Conservation (phyloP, 495 filamentous ascomycete genomes). For the Cudoniella acicularis region DNA sequence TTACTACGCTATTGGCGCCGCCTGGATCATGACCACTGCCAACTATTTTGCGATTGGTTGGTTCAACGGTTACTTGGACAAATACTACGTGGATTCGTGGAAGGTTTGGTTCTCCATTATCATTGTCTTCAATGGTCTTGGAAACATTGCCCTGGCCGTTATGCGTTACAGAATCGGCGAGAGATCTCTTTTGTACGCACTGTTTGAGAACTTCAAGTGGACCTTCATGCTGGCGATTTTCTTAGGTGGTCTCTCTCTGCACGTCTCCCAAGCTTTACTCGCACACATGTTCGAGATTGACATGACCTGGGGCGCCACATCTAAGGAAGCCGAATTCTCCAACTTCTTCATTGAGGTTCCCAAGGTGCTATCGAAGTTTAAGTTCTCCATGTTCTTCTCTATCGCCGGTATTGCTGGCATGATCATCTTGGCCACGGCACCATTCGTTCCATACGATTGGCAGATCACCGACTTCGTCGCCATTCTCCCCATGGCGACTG, state of each 20-base stretch:
- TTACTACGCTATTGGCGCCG: slow-evolving; percentile 77
- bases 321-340: slow-evolving; percentile 68
- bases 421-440: slow-evolving; percentile 59
- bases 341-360: slow-evolving; percentile 82
- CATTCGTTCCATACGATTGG: slow-evolving; percentile 65
- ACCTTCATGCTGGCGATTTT: slow-evolving; percentile 65
- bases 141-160: slow-evolving; percentile 60
- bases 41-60: slow-evolving; percentile 80
- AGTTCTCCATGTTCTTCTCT: slow-evolving; percentile 68
- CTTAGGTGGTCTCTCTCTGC: slow-evolving; percentile 65
- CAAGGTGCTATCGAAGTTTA: slow-evolving; percentile 72
- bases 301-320: slow-evolving; percentile 69
- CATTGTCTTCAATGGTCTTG: slow-evolving; percentile 67
- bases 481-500: slow-evolving; percentile 67
- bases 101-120: slow-evolving; percentile 73
- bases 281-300: slow-evolving; percentile 71
- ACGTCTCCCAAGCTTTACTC: slow-evolving; percentile 63
- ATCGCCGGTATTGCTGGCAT: slow-evolving; percentile 59
- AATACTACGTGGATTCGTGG: slow-evolving; percentile 75
- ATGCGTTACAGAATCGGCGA: slow-evolving; percentile 67
- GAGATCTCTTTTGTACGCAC: slow-evolving; percentile 44
- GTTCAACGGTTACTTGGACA: slow-evolving; percentile 69
- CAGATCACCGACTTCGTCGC: slow-evolving; percentile 74
- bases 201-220: slow-evolving; percentile 73
- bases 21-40: slow-evolving; percentile 71